These are phyloP conservation scores for Pythium graminicola DNA, from an alignment of 352 stramenopile genomes.

Conservation along the genomic window DNA sequence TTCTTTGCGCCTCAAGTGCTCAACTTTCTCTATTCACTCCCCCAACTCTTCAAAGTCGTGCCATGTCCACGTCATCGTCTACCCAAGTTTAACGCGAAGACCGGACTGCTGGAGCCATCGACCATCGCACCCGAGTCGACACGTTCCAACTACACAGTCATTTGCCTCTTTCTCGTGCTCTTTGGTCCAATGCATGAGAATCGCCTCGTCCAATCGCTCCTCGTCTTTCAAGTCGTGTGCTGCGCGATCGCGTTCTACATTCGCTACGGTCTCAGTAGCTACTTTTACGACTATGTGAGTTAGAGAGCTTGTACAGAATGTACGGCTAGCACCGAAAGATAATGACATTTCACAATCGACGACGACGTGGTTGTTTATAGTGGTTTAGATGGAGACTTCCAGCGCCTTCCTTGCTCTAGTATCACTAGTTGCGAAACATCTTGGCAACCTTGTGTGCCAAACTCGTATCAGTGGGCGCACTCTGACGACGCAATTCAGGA, in stretches of 20 bases:
- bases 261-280: conserved; percentile 76
- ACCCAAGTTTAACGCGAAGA: conserved; percentile 91
- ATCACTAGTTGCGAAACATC: conserved; percentile 52
- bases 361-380: no score
- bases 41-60: conserved; percentile 97
- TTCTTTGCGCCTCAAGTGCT: conserved; percentile 98
- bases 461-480: conserved; percentile 68
- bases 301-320: conserved; percentile 25
- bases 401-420: neutral
- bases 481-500: conserved; percentile 81
- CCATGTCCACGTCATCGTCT: conserved; percentile 97
- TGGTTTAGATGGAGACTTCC: neutral
- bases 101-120: conserved; percentile 89
- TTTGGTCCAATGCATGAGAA: conserved; percentile 82
- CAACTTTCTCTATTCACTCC: conserved; percentile 98
- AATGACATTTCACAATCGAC: no score
- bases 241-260: conserved; percentile 78
- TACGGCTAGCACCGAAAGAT: no score
- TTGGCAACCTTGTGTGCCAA: conserved; percentile 82
- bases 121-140: conserved; percentile 84
- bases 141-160: conserved; percentile 83
- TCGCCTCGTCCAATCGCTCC: conserved; percentile 51
- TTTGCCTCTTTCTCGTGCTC: conserved; percentile 82
- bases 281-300: conserved; percentile 86
- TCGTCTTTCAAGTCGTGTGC: conserved; percentile 70